Evolutionary conservation across 345 rosid genomes (phyloP), one percentile per base, ranked within the genome.

Genomic region (Boechera divaricarpa): DNA sequence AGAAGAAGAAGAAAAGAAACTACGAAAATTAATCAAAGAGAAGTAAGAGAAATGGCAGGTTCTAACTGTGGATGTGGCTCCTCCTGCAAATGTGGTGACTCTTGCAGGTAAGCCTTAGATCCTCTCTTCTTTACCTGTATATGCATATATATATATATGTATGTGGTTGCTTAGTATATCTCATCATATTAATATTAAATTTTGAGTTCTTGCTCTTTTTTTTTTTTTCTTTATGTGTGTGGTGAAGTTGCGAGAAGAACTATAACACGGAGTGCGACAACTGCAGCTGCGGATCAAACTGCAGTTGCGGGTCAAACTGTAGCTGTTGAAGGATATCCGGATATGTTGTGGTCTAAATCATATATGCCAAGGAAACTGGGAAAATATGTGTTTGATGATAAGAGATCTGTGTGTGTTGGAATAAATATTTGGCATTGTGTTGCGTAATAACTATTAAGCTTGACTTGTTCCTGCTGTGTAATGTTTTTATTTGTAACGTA

Each of bases 271-370:
- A 72, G 57, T 78, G 81, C 42, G 77, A 78, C 44, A 59, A 7
- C 72, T 91, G 97, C 82, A 88, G 82, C 74, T 91, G 97, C 24
- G 95, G 93, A 76, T 73, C 89, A 39, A 87, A 45, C 91, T 90
- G 95, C 83, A 53, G 47, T 32, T 91, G 97, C 59, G 83, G 84
- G 39, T 77, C 77, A 31, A 87, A 85, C 72, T 70, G 81, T 81
- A 72, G 12, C 33, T 91, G 97, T 78, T 71, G 6, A 77, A 61
- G 24, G 1, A 62, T 16, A 16, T 16, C 16, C 16, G 16, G 16
- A 16, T 12, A 18, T 32, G 0, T 67, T 24, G 28, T 49, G 62
- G 60, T 74, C 10, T 67, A 39, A 76, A 39, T 0, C 57, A 67
- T 26, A n/a, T 28, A 38, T 38, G 45, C 54, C 62, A 28, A 28